Evolutionary conservation across 2,329 filamentous ascomycete species (phyloP).

Genomic region (Macroventuria anomochaeta): DNA sequence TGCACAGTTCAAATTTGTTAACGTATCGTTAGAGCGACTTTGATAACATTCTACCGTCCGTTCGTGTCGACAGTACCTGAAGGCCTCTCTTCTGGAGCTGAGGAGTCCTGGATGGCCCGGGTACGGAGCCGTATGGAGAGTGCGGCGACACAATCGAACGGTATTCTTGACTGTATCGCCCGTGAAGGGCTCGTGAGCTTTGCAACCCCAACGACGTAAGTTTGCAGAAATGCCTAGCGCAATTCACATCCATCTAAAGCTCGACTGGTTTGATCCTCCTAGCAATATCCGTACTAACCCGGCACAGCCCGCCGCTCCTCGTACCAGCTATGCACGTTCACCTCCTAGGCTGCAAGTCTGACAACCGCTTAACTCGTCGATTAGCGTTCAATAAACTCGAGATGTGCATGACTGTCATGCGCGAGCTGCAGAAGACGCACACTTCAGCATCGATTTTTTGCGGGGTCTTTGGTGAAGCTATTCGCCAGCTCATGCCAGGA

Average conservation of each 20-base stretch:
- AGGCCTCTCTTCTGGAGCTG: background rate
- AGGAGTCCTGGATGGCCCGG: background rate
- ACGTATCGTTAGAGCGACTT: background rate
- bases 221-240: background rate
- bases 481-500: slow-evolving; percentile 8
- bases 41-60: slow-evolving; percentile 14
- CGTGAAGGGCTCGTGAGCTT: slow-evolving; percentile 8
- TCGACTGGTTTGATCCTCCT: too few relatives aligned
- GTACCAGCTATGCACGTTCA: slow-evolving; percentile 14
- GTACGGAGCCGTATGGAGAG: slow-evolving; percentile 4
- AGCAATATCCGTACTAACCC: background rate
- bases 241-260: too few relatives aligned
- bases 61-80: slow-evolving; percentile 3
- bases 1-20: background rate
- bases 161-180: slow-evolving; percentile 6
- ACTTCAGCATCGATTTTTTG: slow-evolving; percentile 17
- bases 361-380: slow-evolving; percentile 2
- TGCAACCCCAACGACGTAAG: slow-evolving; percentile 14
- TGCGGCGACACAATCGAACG: slow-evolving; percentile 8
- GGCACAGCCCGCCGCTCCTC: slow-evolving; percentile 3
- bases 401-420: slow-evolving; percentile 16
- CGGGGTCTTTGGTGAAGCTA: slow-evolving; percentile 10
- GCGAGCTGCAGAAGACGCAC: slow-evolving; percentile 11
- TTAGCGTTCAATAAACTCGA: slow-evolving; percentile 15
- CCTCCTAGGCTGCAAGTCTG: slow-evolving; percentile 8